Evolutionary conservation across 2,329 filamentous ascomycete species (phyloP).

Genomic region (Lachnellula occidentalis): DNA sequence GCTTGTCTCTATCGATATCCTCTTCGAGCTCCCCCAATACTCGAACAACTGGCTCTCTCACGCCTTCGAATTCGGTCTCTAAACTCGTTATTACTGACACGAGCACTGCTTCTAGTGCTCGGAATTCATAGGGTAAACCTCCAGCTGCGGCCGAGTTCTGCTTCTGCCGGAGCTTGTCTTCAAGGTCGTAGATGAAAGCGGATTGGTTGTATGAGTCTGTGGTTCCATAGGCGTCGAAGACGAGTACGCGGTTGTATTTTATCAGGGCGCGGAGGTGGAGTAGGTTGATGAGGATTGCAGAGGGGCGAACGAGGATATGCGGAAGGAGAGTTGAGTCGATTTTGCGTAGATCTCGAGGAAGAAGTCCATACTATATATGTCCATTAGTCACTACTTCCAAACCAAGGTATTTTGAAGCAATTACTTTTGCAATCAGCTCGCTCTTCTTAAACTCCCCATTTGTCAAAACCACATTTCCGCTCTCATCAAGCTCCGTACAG

Average conservation of each 20-base stretch:
- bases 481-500: constrained; percentile 92
- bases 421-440: constrained; percentile 88
- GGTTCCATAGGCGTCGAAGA: constrained; percentile 94
- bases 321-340: constrained; percentile 95
- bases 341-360: constrained; percentile 92
- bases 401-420: constrained; percentile 17
- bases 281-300: constrained; percentile 89
- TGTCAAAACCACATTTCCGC: constrained; percentile 84
- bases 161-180: constrained; percentile 86
- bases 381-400: constrained; percentile 15
- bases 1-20: constrained; percentile 91
- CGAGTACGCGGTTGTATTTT: constrained; percentile 86
- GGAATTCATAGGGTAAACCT: constrained; percentile 87
- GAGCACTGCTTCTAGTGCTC: constrained; percentile 88
- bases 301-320: constrained; percentile 89
- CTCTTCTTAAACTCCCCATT: constrained; percentile 97
- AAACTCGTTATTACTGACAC: constrained; percentile 89
- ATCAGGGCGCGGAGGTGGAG: constrained; percentile 95
- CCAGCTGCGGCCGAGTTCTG: constrained; percentile 50
- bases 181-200: constrained; percentile 95
- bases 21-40: constrained; percentile 89
- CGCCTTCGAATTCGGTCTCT: constrained; percentile 90
- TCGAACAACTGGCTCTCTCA: constrained; percentile 84
- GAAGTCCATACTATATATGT: constrained; percentile 71
- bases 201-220: constrained; percentile 94